Evolutionary conservation across 495 filamentous ascomycete species (phyloP), one percentile per base, ranked within the genome.

Genomic region (Trichodelitschia bisporula): DNA sequence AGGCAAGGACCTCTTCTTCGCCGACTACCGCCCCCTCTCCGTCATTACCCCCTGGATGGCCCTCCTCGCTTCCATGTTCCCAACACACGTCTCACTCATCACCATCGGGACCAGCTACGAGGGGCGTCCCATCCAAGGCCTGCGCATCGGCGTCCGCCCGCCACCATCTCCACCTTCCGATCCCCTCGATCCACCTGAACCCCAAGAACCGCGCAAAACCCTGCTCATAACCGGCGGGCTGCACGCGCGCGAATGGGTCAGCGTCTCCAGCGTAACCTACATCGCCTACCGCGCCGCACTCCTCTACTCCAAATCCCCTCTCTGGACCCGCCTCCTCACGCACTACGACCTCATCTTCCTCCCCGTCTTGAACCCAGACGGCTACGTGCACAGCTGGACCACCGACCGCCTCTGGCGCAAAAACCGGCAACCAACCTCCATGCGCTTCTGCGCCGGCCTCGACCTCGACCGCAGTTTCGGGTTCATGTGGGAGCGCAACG

Each of bases 171-270:
- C n/a, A n/a, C n/a, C n/a, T n/a, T 31, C 50, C 8, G 41, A 57
- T 4, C n/a, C n/a, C n/a, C n/a, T n/a, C n/a, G n/a, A n/a, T n/a
- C n/a, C n/a, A n/a, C n/a, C n/a, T n/a, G 35, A 56, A 5, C 39
- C 47, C 1, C 41, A 48, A 0, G 35, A 36, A 2, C 61, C 59
- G 0, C 61, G 74, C 15, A 77, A 82, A 45, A 83, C 76, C 1
- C 69, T 97, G 31, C 57, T 95, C 24, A 57, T 97, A 8, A 64
- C 69, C 0, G 86, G 82, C 18, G 86, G 84, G 15, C 62, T 70
- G 29, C 86, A 97, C 48, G 84, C 80, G 2, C 64, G 86, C 5
- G 86, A 97, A 56, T 97, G 86, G 86, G 86, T 97, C 37, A 79
- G 77, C 28, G 83, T 76, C 1, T 83, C 71, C 41, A 84, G 82